Evolutionary conservation across 345 rosid genomes (phyloP).

Genomic region (Crucihimalaya himalaica): DNA sequence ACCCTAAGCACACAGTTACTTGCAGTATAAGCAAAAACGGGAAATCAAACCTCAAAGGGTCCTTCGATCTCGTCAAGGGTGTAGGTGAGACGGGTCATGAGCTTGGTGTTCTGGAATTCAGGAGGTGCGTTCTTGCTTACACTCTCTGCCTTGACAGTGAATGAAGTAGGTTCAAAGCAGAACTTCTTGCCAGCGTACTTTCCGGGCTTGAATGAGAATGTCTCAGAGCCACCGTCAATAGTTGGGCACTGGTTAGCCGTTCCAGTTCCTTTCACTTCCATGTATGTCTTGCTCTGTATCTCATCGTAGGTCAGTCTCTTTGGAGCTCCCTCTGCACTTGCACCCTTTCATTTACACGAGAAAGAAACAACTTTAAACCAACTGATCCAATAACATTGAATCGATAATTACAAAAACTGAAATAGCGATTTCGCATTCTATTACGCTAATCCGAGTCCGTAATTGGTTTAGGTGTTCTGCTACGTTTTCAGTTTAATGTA

Average conservation of each 20-base stretch:
- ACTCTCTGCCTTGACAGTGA: conserved; percentile 91
- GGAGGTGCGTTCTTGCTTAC: conserved; percentile 83
- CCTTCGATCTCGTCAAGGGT: conserved; percentile 97
- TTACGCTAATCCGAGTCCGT: background rate
- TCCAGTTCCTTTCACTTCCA: conserved; percentile 95
- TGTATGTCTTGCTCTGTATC: conserved; percentile 93
- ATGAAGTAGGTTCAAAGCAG: conserved; percentile 95
- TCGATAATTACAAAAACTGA: background rate
- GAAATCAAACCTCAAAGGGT: conserved; percentile 66
- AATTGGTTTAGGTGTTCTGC: background rate
- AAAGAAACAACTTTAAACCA: background rate
- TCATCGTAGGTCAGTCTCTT: conserved; percentile 91
- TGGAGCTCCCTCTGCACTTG: conserved; percentile 82
- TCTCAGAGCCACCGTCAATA: conserved; percentile 72
- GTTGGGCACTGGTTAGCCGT: conserved; percentile 95
- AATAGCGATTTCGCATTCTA: background rate
- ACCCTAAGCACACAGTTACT: background rate
- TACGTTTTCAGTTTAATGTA: background rate
- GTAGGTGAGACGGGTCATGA: conserved; percentile 97
- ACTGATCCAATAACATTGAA: background rate
- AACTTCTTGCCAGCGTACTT: conserved; percentile 83
- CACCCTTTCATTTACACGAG: conserved; percentile 56
- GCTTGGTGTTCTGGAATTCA: conserved; percentile 92
- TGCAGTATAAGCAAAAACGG: background rate
- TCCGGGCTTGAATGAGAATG: conserved; percentile 77